Conservation (phyloP, 768 basidiomycete species). For the Podaxis mareebaensis region DNA sequence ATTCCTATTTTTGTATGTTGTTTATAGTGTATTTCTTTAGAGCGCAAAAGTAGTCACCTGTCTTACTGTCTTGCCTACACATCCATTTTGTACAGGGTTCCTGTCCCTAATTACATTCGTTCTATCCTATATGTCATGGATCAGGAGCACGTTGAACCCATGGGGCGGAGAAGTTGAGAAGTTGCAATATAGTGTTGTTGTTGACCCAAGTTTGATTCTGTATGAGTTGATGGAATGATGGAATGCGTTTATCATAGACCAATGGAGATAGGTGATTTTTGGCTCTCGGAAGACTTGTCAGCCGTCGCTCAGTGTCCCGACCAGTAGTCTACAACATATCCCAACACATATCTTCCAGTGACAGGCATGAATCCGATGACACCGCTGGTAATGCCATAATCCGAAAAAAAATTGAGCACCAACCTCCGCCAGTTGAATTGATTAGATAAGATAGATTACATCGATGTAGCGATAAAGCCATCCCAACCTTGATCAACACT, state of each 20-base stretch:
- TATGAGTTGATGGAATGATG: not conserved
- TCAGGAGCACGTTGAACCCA: not conserved
- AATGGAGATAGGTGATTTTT: not conserved
- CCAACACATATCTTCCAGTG: not conserved
- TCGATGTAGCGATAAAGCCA: conserved; percentile 9
- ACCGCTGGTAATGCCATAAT: not conserved
- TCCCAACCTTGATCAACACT: not conserved
- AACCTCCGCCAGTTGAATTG: not conserved
- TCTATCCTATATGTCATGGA: not conserved
- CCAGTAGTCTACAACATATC: too few relatives aligned
- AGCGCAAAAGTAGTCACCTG: conserved; percentile 2
- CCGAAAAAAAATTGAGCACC: not conserved
- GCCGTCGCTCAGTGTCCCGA: too few relatives aligned
- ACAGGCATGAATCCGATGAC: not conserved
- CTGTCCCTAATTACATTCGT: not conserved
- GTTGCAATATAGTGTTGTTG: not conserved
- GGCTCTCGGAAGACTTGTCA: not conserved
- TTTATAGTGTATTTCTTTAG: conserved; percentile 9
- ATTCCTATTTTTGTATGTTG: conserved; percentile 1
- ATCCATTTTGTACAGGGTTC: conserved; percentile 4
- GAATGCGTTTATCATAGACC: not conserved
- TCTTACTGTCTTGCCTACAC: not conserved
- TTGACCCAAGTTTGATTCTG: conserved; percentile 5
- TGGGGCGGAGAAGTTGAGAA: not conserved
- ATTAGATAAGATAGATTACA: conserved; percentile 17